Conservation (phyloP, 140 eudicot species). For the Bidens hawaiensis region DNA sequence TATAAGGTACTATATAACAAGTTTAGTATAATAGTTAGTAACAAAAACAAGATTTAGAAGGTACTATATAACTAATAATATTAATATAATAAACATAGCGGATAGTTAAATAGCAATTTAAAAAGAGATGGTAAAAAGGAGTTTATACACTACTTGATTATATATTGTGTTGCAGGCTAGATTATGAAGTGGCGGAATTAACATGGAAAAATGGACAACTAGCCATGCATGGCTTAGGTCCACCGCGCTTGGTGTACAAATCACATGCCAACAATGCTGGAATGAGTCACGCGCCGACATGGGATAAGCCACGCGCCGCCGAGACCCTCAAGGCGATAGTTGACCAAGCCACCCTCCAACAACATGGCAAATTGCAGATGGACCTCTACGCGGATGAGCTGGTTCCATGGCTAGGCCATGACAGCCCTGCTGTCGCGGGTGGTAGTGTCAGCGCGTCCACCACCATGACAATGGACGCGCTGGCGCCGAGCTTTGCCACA, state of each 20-base stretch:
- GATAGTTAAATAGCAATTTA: too few species aligned
- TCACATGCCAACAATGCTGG: too few species aligned
- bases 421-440: conserved; percentile 17
- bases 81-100: too few species aligned
- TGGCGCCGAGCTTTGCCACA: conserved; percentile 53
- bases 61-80: too few species aligned
- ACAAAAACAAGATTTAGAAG: too few species aligned
- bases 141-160: too few species aligned
- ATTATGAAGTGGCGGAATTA: conserved; percentile 72
- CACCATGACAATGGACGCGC: conserved; percentile 55
- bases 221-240: conserved; percentile 69
- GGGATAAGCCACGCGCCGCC: conserved; percentile 58
- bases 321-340: conserved; percentile 87
- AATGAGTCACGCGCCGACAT: too few species aligned
- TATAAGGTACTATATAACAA: too few species aligned
- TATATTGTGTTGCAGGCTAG: conserved; percentile 36
- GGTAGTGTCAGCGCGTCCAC: conserved; percentile 26
- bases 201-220: conserved; percentile 91
- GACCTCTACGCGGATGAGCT: conserved; percentile 28
- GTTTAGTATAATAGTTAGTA: too few species aligned
- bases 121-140: too few species aligned
- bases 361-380: conserved; percentile 18
- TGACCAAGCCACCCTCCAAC: conserved; percentile 64
- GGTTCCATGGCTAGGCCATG: conserved; percentile 52
- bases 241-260: conserved; percentile 49